Percentiles rank a stretch among this genome's conserved stretches.
Conservation (phyloP, 345 rosid genomes). For the Gossypium stocksii region DNA sequence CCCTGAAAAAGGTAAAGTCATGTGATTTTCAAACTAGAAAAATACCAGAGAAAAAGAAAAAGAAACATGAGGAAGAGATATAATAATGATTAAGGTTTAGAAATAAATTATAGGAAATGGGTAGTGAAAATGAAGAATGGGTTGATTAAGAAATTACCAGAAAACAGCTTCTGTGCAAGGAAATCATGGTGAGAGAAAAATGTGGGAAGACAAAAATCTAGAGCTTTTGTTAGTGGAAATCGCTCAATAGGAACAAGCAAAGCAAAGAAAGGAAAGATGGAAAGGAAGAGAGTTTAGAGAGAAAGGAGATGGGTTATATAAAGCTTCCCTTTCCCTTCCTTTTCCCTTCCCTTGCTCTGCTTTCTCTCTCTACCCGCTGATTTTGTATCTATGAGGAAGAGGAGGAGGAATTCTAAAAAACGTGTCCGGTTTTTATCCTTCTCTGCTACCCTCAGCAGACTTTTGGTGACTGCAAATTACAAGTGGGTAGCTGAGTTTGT, state of each 20-base stretch:
- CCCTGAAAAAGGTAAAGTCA: background rate
- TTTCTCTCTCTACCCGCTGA: conserved; percentile 5
- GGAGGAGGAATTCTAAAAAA: conserved; percentile 14
- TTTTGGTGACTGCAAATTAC: conserved; percentile 8
- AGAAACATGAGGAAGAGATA: background rate
- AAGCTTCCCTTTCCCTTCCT: background rate
- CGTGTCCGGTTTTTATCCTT: conserved; percentile 28
- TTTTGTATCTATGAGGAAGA: conserved; percentile 9
- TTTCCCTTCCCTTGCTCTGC: background rate
- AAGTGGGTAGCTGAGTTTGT: background rate
- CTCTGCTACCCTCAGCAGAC: background rate
- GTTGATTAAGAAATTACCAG: conserved; percentile 35
- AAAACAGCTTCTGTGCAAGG: conserved; percentile 42
- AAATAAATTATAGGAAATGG: background rate
- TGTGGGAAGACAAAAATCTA: conserved; percentile 21
- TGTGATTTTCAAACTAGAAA: background rate
- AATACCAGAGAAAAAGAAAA: background rate
- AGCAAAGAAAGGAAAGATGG: background rate
- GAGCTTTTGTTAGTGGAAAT: background rate
- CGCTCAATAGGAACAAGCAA: background rate
- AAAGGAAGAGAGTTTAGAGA: conserved; percentile 8
- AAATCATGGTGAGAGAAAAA: conserved; percentile 39
- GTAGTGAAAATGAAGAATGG: conserved; percentile 12
- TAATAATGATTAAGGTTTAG: background rate
- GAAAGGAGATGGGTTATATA: background rate